These are phyloP conservation scores for Eucalyptus cloeziana DNA, from an alignment of 345 rosid genomes.

Conservation along the genomic window DNA sequence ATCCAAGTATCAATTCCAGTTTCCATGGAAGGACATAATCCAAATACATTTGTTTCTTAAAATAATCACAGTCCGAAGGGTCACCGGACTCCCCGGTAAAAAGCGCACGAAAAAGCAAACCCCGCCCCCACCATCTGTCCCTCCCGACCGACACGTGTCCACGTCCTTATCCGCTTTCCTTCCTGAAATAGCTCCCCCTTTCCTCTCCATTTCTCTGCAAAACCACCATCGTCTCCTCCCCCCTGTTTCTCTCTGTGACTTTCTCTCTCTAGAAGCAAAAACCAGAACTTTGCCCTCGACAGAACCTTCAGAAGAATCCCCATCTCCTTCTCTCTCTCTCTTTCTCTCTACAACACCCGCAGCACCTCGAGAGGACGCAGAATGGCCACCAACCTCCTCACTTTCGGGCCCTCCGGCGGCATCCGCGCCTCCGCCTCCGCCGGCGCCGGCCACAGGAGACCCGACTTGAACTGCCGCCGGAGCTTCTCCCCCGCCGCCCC, in stretches of 20 bases:
- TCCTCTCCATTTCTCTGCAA: too few relatives aligned
- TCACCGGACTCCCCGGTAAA: neutral
- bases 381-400: conserved; percentile 40
- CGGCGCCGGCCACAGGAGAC: neutral
- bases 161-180: neutral
- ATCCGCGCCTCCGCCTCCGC: conserved; percentile 31
- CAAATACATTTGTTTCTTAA: too few relatives aligned
- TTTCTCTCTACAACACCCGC: neutral
- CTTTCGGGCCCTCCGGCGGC: conserved; percentile 18
- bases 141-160: neutral
- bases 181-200: neutral
- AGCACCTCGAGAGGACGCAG: too few relatives aligned
- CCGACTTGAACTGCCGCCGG: neutral
- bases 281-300: neutral
- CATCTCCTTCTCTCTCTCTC: neutral
- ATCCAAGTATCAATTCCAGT: neutral
- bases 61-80: neutral
- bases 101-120: neutral
- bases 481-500: conserved; percentile 20
- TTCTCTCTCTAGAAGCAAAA: neutral
- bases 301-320: neutral
- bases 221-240: neutral
- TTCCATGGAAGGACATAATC: neutral
- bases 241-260: neutral
- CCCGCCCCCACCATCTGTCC: neutral